phyloP scores from a whole-genome alignment of 2,329 filamentous ascomycete species.

The Aurifilum marmelostoma region DNA sequence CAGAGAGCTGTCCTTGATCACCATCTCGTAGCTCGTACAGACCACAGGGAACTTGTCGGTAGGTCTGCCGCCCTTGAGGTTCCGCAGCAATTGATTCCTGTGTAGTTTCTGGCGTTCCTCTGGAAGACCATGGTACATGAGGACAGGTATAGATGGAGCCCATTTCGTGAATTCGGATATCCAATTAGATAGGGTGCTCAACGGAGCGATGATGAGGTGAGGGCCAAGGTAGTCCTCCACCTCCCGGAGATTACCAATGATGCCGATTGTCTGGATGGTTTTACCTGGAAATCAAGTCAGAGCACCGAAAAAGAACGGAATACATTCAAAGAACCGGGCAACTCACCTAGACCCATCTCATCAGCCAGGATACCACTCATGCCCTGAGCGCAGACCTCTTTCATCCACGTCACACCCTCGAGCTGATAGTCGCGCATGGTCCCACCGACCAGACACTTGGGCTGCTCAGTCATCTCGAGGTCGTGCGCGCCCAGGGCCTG shows the following conservation, averaged over 20 bases:
- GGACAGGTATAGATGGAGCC: constrained; percentile 84
- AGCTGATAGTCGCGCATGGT: constrained; percentile 94
- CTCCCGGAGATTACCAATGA: constrained; percentile 85
- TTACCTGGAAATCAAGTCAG: constrained; percentile 60
- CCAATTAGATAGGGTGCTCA: constrained; percentile 96
- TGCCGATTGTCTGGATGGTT: constrained; percentile 86
- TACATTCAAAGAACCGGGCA: background rate
- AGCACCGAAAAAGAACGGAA: background rate
- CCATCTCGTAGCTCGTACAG: constrained; percentile 95
- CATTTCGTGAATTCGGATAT: constrained; percentile 90
- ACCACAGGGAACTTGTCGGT: constrained; percentile 81
- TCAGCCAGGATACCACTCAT: constrained; percentile 91
- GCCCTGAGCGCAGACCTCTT: constrained; percentile 77
- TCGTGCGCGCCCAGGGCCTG: constrained; percentile 66
- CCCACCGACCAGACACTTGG: constrained; percentile 77
- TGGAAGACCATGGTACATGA: constrained; percentile 88
- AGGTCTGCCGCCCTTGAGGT: constrained; percentile 64
- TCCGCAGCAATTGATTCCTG: constrained; percentile 67
- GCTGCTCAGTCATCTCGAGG: constrained; percentile 81
- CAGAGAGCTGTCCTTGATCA: constrained; percentile 83
- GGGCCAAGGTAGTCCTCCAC: constrained; percentile 82
- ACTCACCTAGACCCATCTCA: constrained; percentile 80
- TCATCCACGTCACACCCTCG: constrained; percentile 95
- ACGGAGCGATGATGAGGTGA: constrained; percentile 85
- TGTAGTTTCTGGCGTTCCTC: constrained; percentile 78